Conservation (phyloP, 2,329 filamentous ascomycete species). For the Cryphonectria radicalis region DNA sequence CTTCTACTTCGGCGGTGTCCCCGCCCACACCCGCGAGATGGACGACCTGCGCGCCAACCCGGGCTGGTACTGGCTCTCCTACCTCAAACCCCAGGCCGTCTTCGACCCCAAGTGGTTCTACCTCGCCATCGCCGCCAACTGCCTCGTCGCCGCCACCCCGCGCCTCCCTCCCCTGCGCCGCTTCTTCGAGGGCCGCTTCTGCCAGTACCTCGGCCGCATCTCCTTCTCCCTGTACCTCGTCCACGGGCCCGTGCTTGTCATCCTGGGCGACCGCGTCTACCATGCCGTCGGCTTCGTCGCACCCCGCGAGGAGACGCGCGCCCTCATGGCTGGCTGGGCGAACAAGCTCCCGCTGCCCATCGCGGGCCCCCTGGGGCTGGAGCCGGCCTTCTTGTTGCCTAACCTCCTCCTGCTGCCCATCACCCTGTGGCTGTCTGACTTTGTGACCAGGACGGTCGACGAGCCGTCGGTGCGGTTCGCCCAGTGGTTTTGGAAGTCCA, state of each 20-base stretch:
- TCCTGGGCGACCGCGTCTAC: conserved; percentile 66
- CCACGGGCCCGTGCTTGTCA: conserved; percentile 65
- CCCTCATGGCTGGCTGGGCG: conserved; percentile 59
- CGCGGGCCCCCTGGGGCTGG: conserved; percentile 62
- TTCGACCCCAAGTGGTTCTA: conserved; percentile 72
- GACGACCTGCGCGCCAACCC: conserved; percentile 55
- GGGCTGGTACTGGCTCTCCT: conserved; percentile 65
- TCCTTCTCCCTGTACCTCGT: conserved; percentile 68
- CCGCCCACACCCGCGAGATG: conserved; percentile 53
- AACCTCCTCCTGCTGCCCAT: conserved; percentile 64
- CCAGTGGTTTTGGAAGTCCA: conserved; percentile 59
- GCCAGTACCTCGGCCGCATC: conserved; percentile 65
- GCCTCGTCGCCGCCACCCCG: conserved; percentile 59
- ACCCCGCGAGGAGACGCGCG: conserved; percentile 49
- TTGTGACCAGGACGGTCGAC: conserved; percentile 60
- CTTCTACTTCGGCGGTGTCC: conserved; percentile 65
- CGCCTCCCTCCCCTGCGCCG: conserved; percentile 60
- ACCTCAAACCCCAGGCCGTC: conserved; percentile 67
- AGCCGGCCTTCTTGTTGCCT: conserved; percentile 61
- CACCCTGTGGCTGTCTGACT: conserved; percentile 61
- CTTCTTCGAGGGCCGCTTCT: conserved; percentile 63
- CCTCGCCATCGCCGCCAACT: conserved; percentile 63
- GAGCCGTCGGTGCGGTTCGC: conserved; percentile 63
- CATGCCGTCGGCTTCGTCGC: conserved; percentile 61
- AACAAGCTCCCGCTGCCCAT: conserved; percentile 59